Conservation (phyloP, 176 grass and related monocot species). For the Rhynchospora breviuscula region DNA sequence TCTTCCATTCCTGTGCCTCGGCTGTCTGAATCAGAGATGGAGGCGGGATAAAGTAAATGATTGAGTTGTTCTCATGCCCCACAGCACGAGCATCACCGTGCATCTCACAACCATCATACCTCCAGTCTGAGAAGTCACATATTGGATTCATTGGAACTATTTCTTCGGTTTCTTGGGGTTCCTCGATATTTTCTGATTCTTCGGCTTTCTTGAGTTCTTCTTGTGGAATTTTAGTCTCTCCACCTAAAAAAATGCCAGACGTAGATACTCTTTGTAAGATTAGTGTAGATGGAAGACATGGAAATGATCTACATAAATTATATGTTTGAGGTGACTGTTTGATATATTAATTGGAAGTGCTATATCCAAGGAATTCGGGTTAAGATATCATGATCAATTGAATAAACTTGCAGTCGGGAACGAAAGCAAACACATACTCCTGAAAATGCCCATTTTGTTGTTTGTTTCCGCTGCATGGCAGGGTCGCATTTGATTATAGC, state of each 20-base stretch:
- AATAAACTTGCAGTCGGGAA: no score
- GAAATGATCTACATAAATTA: no score
- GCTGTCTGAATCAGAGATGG: conserved; percentile 13
- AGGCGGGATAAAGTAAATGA: conserved; percentile 21
- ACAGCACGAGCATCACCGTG: conserved; percentile 10
- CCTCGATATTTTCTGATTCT: background rate
- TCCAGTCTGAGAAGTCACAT: conserved; percentile 30
- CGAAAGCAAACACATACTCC: no score
- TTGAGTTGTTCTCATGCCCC: conserved; percentile 26
- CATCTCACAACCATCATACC: conserved; percentile 30
- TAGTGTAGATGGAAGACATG: no score
- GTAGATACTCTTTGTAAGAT: background rate
- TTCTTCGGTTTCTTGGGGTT: background rate
- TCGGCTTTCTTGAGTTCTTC: background rate
- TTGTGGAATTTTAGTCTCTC: background rate
- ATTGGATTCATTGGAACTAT: conserved; percentile 18
- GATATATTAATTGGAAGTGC: no score
- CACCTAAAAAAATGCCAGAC: background rate
- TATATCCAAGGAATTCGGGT: no score
- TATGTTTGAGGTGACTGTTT: no score
- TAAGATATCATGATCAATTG: no score
- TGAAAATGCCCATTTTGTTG: no score
- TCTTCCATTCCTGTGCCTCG: conserved; percentile 19
- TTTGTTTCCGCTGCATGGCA: no score
- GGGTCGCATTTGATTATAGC: no score